A percentile compares a stretch with the other conserved stretches of the same genome.
phyloP scores from a whole-genome alignment of 768 basidiomycete species.

The Leccinum subtestaceum region DNA sequence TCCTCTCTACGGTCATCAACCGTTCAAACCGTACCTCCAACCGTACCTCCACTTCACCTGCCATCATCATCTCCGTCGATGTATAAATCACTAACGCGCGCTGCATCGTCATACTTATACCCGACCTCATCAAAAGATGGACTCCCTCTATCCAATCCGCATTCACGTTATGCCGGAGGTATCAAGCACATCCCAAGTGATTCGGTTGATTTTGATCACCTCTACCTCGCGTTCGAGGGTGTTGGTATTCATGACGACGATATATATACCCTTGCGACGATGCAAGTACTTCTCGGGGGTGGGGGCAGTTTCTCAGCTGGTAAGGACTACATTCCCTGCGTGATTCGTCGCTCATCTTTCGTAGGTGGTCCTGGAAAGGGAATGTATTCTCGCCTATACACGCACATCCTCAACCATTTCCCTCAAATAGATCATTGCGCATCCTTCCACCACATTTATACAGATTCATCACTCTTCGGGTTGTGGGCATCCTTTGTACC shows the following conservation, averaged over 20 bases:
- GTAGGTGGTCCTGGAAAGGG: slow-evolving; percentile 95
- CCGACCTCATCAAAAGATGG: slow-evolving; percentile 26
- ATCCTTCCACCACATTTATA: slow-evolving; percentile 97
- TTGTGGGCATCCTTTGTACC: slow-evolving; percentile 85
- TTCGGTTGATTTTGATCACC: slow-evolving; percentile 78
- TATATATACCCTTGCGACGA: slow-evolving; percentile 88
- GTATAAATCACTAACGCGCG: slow-evolving; percentile 69
- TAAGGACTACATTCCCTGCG: slow-evolving; percentile 24
- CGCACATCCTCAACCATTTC: slow-evolving; percentile 92
- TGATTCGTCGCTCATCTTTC: slow-evolving; percentile 5
- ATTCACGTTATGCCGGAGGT: slow-evolving; percentile 80
- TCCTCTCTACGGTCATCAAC: slow-evolving; percentile 31
- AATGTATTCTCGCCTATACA: slow-evolving; percentile 97
- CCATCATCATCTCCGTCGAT: slow-evolving; percentile 51
- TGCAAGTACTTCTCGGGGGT: slow-evolving; percentile 93
- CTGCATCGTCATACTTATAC: slow-evolving; percentile 73
- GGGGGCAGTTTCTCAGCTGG: slow-evolving; percentile 96
- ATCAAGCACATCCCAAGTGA: slow-evolving; percentile 63
- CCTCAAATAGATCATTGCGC: slow-evolving; percentile 93
- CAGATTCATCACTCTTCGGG: slow-evolving; percentile 91
- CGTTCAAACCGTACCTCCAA: slow-evolving; percentile 42
- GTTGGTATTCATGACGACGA: slow-evolving; percentile 88
- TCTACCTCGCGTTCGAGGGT: slow-evolving; percentile 92
- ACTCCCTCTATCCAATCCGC: slow-evolving; percentile 19
- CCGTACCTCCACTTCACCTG: slow-evolving; percentile 56